A percentile compares a stretch with the other conserved stretches of the same genome.
These are phyloP conservation scores for Dichotomopilus funicola DNA, from an alignment of 2,329 filamentous ascomycete species.

Conservation along the genomic window DNA sequence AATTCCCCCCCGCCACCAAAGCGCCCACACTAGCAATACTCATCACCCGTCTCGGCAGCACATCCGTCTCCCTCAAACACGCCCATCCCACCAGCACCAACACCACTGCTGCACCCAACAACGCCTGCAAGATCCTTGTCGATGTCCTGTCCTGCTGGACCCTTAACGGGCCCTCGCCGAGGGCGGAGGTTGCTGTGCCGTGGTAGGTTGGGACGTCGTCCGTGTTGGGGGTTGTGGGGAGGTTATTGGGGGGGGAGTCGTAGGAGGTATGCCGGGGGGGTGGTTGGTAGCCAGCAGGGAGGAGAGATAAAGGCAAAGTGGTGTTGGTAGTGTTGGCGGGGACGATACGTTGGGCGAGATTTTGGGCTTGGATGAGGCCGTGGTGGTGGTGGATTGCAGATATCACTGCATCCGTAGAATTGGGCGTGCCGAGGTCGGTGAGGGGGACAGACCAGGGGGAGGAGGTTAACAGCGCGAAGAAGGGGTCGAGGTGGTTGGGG, in stretches of 20 bases:
- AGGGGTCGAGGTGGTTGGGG: not conserved
- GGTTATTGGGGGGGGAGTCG: not conserved
- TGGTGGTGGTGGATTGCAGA: not conserved
- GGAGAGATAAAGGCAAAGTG: not conserved
- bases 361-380: not conserved
- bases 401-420: not conserved
- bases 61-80: not conserved
- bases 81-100: not conserved
- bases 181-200: not conserved
- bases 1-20: not conserved
- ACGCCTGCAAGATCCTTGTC: not conserved
- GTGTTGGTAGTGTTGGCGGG: conserved; percentile 1
- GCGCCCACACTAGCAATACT: not conserved
- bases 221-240: not conserved
- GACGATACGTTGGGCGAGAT: not conserved
- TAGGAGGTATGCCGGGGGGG: not conserved
- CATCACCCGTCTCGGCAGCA: not conserved
- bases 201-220: not conserved
- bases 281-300: not conserved
- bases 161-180: not conserved
- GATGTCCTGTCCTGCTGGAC: not conserved
- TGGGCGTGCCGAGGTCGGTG: not conserved
- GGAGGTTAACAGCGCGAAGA: conserved; percentile 1
- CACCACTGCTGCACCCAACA: not conserved
- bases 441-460: not conserved